Evolutionary conservation across 2,329 filamentous ascomycete species (phyloP).

Genomic region (Arachnomyces sp.): DNA sequence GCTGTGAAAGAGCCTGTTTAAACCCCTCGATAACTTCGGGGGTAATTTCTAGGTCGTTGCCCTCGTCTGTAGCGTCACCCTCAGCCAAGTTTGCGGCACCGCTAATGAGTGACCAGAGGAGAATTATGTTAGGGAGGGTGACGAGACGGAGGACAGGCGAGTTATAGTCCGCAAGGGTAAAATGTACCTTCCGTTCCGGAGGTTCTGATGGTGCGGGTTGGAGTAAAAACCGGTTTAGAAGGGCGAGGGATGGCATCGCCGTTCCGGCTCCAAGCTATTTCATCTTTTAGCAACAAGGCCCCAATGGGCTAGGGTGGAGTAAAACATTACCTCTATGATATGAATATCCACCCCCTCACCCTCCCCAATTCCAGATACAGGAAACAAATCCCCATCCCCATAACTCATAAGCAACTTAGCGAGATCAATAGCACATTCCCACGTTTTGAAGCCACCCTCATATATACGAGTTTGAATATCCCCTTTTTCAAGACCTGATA

Average conservation of each 20-base stretch:
- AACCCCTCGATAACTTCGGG: conserved; percentile 41
- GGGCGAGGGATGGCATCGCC: conserved; percentile 48
- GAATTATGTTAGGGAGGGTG: conserved; percentile 52
- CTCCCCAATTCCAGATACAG: background rate
- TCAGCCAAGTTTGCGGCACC: conserved; percentile 12
- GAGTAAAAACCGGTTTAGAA: conserved; percentile 46
- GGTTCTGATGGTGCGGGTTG: conserved; percentile 12
- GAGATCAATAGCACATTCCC: conserved; percentile 57
- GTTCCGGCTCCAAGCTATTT: conserved; percentile 54
- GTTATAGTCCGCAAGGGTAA: conserved; percentile 57
- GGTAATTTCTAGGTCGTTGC: conserved; percentile 39
- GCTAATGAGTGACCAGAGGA: conserved; percentile 39
- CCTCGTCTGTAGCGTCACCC: conserved; percentile 28
- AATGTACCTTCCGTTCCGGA: conserved; percentile 29
- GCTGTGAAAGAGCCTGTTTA: conserved; percentile 30
- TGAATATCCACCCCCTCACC: conserved; percentile 30
- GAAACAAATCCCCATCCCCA: conserved; percentile 6
- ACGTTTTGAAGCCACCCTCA: conserved; percentile 61
- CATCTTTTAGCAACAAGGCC: background rate
- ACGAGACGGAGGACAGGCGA: conserved; percentile 50
- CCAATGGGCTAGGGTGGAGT: too few relatives aligned
- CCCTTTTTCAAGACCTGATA: conserved; percentile 43
- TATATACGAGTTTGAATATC: conserved; percentile 55
- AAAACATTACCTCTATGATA: conserved; percentile 26
- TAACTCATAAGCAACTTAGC: conserved; percentile 31